Evolutionary conservation across 2,329 filamentous ascomycete species (phyloP).

Genomic region (Venturia nashicola): DNA sequence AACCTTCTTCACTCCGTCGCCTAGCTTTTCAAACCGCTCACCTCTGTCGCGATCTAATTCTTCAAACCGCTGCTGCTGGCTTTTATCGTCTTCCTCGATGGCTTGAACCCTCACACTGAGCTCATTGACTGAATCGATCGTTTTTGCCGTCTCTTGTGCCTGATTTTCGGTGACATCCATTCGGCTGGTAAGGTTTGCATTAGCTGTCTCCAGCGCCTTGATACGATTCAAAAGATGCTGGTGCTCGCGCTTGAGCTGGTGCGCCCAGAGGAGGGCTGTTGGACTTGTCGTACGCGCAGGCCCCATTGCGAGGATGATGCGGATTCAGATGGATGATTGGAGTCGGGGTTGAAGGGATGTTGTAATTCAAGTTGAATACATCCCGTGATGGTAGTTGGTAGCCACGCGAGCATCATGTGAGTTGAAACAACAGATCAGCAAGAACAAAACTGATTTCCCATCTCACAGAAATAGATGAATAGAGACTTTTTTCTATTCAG

Average conservation of each 20-base stretch:
- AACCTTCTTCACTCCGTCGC: not conserved
- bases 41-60: constrained; percentile 1
- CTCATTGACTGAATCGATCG: not conserved
- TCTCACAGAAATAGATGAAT: not conserved
- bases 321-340: not conserved
- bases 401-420: not conserved
- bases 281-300: constrained; percentile 12
- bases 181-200: not conserved
- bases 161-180: not conserved
- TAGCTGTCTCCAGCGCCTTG: constrained; percentile 20
- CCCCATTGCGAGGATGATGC: not conserved
- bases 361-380: not conserved
- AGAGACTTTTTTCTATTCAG: not conserved
- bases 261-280: constrained; percentile 26
- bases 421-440: not conserved
- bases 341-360: not conserved
- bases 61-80: not conserved
- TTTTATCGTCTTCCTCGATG: not conserved
- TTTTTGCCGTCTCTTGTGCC: not conserved
- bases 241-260: constrained; percentile 27
- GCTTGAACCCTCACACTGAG: not conserved
- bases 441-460: not conserved
- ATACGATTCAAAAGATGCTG: constrained; percentile 22
- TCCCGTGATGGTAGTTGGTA: not conserved
- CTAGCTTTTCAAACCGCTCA: not conserved